Conservation (phyloP, 768 basidiomycete genomes). For the Pleurotus salmoneostramineus region DNA sequence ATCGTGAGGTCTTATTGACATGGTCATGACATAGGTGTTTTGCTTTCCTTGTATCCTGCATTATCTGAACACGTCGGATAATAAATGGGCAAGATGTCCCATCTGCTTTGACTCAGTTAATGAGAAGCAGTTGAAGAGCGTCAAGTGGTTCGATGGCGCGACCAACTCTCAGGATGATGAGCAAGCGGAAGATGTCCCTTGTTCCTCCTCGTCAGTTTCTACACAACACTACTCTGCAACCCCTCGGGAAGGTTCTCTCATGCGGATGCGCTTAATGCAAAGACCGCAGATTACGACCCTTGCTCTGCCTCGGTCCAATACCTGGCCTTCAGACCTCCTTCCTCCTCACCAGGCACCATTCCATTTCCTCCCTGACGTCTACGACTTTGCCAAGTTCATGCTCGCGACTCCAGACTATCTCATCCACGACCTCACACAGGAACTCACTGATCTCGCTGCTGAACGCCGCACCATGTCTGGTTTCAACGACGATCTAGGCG, state of each 20-base stretch:
- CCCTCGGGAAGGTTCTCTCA: conserved; percentile 50
- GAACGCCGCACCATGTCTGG: conserved; percentile 67
- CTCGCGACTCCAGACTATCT: conserved; percentile 88
- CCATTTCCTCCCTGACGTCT: conserved; percentile 92
- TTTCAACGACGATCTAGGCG: conserved; percentile 72
- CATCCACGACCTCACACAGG: conserved; percentile 63
- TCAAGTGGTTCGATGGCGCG: conserved; percentile 80
- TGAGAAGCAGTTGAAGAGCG: conserved; percentile 86
- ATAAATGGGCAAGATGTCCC: conserved; percentile 91
- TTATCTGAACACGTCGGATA: conserved; percentile 80
- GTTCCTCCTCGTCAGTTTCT: conserved; percentile 37
- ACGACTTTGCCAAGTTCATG: conserved; percentile 90
- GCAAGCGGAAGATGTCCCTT: conserved; percentile 21
- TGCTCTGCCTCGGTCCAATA: conserved; percentile 84
- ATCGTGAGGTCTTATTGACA: conserved; percentile 1
- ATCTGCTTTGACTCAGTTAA: conserved; percentile 95
- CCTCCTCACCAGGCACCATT: conserved; percentile 93
- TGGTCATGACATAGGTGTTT: conserved; percentile 60
- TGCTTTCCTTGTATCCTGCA: conserved; percentile 95
- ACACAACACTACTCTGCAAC: conserved; percentile 29
- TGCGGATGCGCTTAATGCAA: conserved; percentile 88
- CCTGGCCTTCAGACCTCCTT: conserved; percentile 93
- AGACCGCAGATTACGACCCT: conserved; percentile 94
- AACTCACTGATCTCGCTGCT: conserved; percentile 65
- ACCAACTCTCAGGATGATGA: conserved; percentile 24